Evolutionary conservation across 257 asterid genomes (phyloP), one percentile per base, ranked within the genome.

Genomic region (Salvia miltiorrhiza): DNA sequence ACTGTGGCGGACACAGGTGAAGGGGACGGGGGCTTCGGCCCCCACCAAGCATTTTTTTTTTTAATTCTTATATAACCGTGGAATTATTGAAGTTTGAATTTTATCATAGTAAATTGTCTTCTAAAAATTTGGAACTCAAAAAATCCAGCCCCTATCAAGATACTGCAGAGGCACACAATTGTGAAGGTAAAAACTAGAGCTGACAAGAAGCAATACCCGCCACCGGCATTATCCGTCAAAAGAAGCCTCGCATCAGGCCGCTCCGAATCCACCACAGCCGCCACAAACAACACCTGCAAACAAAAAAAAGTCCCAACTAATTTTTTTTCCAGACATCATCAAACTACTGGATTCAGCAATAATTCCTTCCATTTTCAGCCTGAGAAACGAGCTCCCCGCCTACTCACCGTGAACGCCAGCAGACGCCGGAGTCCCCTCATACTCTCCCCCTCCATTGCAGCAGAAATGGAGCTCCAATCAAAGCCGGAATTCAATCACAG

Each of bases 181-280:
- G 28, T 13, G 48, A 32, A 71, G 20, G 17, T 17, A 54, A 50
- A 59, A 62, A 33, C 9, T 16, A 44, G 14, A 73, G 35, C 66
- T 66, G 28, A 43, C 23, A 23, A 76, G 47, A 30, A 69, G 67
- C 79, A 35, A 52, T 77, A 87, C 95, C 88, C 81, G 14, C 4
- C 45, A n/a, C 85, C 71, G 62, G 68, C 79, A 71, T 77, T 81
- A 71, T 70, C 63, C 32, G 83, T 47, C 70, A 76, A 67, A 57
- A 83, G 76, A 65, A 84, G 59, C 80, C 93, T 84, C 54, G 69
- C 71, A 53, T 63, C 75, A 32, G 75, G 73, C 73, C 82, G 59
- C 76, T 76, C 82, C 63, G 86, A 82, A 55, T 70, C 74, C 59
- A 79, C 90, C 52, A 50, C 49, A 23, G 61, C 78, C 58, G 66